Evolutionary conservation across 352 stramenopile species (phyloP), one percentile per base, ranked within the genome.

Genomic region (Thraustotheca clavata): DNA sequence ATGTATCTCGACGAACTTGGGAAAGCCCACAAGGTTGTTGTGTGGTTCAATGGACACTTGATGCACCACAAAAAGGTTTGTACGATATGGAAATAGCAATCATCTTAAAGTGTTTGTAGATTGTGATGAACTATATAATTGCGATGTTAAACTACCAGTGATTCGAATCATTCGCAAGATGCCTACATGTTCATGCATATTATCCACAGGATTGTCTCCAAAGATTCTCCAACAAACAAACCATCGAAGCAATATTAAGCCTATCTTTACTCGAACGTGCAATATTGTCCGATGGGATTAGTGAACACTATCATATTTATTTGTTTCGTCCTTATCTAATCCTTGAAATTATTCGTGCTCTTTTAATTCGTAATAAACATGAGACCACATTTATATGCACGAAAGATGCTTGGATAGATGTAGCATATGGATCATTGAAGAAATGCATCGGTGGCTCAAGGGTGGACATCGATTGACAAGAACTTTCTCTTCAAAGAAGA

Each of bases 151-250:
- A 11, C 7, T 52, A 11, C 43, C 43, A 9, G n/a, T 31, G 3
- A 26, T 52, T 31, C 43, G 43, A 24, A 52, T 52, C 43, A 52
- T 52, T 31, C 43, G 43, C 12, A 52, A 52, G 43, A 24, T 52
- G 14, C 43, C 43, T 1, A 52, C 43, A 31, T 52, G 43, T 31
- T 52, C 43, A 7, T 52, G 43, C 43, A 52, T 52, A 24, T 24
- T 52, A 11, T 52, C 43, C 14, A 52, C 43, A 2, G 43, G 43
- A 9, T 31, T 52, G 31, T 31, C 43, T 14, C 43, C 3, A 24
- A 52, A 52, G n/a, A 52, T 52, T 11, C 12, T 52, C 2, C 43
- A 24, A 18, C 43, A 52, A 24, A 31, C 43, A 2, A 52, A 31
- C 43, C 11, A 35, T 3, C 43, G 43, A 35, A 9, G 43, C n/a